phyloP scores from a whole-genome alignment of 306 rosid species.

The Glycine latifolia region DNA sequence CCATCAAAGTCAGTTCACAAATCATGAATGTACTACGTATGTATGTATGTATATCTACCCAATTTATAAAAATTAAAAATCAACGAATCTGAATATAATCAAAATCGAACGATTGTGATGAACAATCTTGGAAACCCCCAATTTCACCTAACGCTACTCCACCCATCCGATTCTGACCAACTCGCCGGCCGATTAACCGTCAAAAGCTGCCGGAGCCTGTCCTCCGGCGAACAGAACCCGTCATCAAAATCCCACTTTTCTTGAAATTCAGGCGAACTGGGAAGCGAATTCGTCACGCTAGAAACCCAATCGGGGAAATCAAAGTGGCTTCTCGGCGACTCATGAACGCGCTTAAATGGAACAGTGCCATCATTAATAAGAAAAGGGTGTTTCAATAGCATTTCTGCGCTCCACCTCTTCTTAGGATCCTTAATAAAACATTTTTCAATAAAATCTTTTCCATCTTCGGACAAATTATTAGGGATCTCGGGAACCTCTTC shows the following conservation, averaged over 20 bases:
- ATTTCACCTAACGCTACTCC: conserved; percentile 67
- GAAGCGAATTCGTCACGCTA: conserved; percentile 4
- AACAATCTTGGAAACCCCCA: conserved; percentile 1
- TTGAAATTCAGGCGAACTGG: conserved; percentile 49
- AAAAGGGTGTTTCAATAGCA: conserved; percentile 80
- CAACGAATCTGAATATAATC: conserved; percentile 29
- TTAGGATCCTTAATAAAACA: conserved; percentile 78
- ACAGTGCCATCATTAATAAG: conserved; percentile 46
- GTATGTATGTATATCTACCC: conserved; percentile 4
- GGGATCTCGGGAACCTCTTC: conserved; percentile 80
- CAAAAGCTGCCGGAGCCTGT: conserved; percentile 56
- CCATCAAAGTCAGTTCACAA: background rate
- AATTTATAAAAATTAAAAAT: conserved; percentile 43
- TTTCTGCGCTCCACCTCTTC: conserved; percentile 91
- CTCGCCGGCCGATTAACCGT: conserved; percentile 27
- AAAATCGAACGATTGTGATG: conserved; percentile 26
- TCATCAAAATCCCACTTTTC: conserved; percentile 20
- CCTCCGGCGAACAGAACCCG: conserved; percentile 28
- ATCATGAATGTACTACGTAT: background rate
- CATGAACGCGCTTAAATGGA: conserved; percentile 38
- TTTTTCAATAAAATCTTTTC: conserved; percentile 70
- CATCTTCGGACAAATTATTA: conserved; percentile 62
- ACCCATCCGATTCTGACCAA: conserved; percentile 68
- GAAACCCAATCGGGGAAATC: conserved; percentile 87
- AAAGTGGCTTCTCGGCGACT: conserved; percentile 73